Conservation (phyloP, 2,329 filamentous ascomycete species). For the Thelonectria discophora region DNA sequence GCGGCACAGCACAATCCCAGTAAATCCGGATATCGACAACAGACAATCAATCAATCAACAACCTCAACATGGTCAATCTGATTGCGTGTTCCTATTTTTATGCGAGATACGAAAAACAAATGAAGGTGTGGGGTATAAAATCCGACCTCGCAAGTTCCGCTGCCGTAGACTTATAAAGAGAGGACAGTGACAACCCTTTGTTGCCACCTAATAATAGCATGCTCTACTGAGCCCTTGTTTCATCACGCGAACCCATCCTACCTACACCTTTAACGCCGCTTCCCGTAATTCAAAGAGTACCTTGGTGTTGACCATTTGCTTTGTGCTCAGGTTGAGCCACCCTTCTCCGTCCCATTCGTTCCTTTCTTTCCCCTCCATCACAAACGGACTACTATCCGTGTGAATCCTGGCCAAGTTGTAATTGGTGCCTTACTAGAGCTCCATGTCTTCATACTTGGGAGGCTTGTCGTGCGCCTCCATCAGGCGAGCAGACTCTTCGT, state of each 20-base stretch:
- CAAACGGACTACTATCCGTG: too few species aligned
- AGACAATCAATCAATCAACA: background rate
- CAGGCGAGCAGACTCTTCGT: slow-evolving; percentile 61
- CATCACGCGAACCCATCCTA: background rate
- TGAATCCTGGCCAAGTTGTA: too few species aligned
- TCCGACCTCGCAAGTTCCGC: slow-evolving; percentile 6
- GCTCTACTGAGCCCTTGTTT: background rate
- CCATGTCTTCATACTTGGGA: slow-evolving; percentile 43
- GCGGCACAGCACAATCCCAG: background rate
- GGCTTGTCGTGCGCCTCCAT: slow-evolving; percentile 51
- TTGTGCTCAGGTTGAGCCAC: slow-evolving; percentile 12
- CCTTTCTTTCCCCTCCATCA: slow-evolving; percentile 13
- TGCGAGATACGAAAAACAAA: slow-evolving; percentile 19
- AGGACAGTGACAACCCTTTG: slow-evolving; percentile 27
- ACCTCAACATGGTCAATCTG: slow-evolving; percentile 3
- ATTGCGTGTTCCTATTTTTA: slow-evolving; percentile 1
- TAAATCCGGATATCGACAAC: background rate
- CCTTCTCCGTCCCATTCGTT: slow-evolving; percentile 12
- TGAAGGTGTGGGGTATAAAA: slow-evolving; percentile 16
- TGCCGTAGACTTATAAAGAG: slow-evolving; percentile 23
- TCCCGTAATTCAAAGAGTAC: slow-evolving; percentile 25
- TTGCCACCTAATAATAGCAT: slow-evolving; percentile 4
- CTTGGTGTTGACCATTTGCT: slow-evolving; percentile 38
- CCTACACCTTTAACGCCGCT: slow-evolving; percentile 16
- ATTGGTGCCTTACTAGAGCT: slow-evolving; percentile 28